Percentiles rank a stretch among this genome's conserved stretches.
These are phyloP conservation scores for Cyclostephanos tholiformis DNA, from an alignment of 108 stramenopile species.

Conservation along the genomic window DNA sequence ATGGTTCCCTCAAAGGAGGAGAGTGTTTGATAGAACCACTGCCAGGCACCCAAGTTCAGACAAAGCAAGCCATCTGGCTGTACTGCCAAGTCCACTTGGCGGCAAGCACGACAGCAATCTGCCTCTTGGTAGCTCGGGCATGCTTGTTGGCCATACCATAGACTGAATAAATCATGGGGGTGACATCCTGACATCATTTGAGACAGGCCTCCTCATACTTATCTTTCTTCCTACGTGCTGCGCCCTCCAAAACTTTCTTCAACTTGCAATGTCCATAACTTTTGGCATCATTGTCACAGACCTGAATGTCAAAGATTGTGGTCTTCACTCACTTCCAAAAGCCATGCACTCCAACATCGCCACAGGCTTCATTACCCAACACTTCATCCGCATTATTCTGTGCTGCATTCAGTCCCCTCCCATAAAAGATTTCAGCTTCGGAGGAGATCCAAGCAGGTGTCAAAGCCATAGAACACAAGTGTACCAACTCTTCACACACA, in stretches of 20 bases:
- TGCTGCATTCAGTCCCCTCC: background rate
- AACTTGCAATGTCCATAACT: constrained; percentile 11
- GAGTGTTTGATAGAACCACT: too few relatives aligned
- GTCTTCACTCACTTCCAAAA: constrained; percentile 30
- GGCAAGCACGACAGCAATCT: too few relatives aligned
- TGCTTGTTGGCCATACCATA: constrained; percentile 16
- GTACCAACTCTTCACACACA: background rate
- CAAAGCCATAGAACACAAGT: background rate
- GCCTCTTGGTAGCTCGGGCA: too few relatives aligned
- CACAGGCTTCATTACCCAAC: constrained; percentile 19
- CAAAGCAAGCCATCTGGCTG: too few relatives aligned
- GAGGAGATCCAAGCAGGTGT: background rate
- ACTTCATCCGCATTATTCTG: background rate
- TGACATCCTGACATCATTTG: constrained; percentile 1
- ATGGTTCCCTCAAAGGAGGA: too few relatives aligned
- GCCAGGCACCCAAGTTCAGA: too few relatives aligned
- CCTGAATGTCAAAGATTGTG: constrained; percentile 37
- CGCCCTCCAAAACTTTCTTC: constrained; percentile 19
- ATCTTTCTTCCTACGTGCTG: constrained; percentile 9
- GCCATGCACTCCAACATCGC: constrained; percentile 33
- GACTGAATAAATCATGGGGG: constrained; percentile 35
- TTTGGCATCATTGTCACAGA: constrained; percentile 32
- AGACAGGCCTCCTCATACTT: too few relatives aligned
- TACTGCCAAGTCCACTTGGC: too few relatives aligned
- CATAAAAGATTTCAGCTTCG: background rate